phyloP scores from a whole-genome alignment of 805 yeast species.

The Brettanomyces anomalus region DNA sequence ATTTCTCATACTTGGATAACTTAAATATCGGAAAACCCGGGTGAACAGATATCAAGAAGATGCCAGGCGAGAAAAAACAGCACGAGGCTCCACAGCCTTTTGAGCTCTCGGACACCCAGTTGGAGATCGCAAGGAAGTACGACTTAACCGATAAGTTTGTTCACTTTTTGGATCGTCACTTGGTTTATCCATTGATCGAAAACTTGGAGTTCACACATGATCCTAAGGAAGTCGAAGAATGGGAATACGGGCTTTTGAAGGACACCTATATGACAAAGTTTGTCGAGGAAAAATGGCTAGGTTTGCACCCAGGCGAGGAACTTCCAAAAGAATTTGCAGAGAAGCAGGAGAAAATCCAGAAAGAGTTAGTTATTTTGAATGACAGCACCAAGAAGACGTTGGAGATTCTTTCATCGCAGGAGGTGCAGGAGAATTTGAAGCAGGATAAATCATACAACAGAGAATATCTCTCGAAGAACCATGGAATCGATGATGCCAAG shows the following conservation, averaged over 20 bases:
- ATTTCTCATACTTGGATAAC: too few species aligned
- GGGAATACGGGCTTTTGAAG: conserved; percentile 44
- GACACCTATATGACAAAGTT: conserved; percentile 50
- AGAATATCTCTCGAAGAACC: conserved; percentile 33
- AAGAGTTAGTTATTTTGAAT: conserved; percentile 29
- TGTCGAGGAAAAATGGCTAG: conserved; percentile 34
- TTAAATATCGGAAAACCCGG: too few species aligned
- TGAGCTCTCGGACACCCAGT: conserved; percentile 13
- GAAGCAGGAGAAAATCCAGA: conserved; percentile 32
- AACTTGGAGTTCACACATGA: conserved; percentile 18
- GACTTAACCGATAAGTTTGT: conserved; percentile 47
- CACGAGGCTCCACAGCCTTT: neutral
- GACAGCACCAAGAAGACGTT: conserved; percentile 36
- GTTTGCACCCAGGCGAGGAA: conserved; percentile 29
- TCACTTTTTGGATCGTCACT: conserved; percentile 54
- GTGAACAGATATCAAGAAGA: too few species aligned
- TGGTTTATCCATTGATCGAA: conserved; percentile 32
- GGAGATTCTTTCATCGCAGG: conserved; percentile 37
- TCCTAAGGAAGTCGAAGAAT: conserved; percentile 33
- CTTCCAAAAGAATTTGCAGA: conserved; percentile 34
- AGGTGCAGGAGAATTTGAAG: conserved; percentile 42
- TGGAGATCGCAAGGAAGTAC: conserved; percentile 36
- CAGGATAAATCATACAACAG: conserved; percentile 49
- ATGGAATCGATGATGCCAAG: conserved; percentile 38
- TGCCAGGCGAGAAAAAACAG: neutral